Evolutionary conservation across 1,284 basidiomycete genomes (phyloP), one percentile per base, ranked within the genome.

Genomic region (Blastosporella zonata): DNA sequence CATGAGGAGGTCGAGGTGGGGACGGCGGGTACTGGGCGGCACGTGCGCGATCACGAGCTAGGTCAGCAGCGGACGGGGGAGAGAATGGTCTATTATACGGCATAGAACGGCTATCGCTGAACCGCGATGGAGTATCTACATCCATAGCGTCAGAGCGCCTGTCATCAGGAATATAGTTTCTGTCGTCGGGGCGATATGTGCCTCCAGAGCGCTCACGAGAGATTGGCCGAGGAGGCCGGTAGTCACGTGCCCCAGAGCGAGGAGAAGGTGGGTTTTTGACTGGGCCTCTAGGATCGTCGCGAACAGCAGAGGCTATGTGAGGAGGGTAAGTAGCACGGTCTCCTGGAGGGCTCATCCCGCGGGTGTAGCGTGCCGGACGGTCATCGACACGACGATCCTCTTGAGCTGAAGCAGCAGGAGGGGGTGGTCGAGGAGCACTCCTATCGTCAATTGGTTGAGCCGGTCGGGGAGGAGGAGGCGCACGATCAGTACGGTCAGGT

Each of bases 171-270:
- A 46, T 38, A 49, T 61, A 63, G 25, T 45, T 52, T 51, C 66
- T 63, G 31, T 68, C 68, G 28, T 71, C 68, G 34, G 69, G 61
- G 36, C 71, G 61, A 46, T 68, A 71, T 1, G 56, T 35, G 23
- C 50, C 21, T 21, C 44, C 62, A 36, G 59, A 54, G 54, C 62
- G 69, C 58, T 65, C 71, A 47, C 62, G 58, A 21, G 72, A 68
- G 31, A 66, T 51, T 52, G 66, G 60, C 18, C 66, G 62, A 10
- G 52, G 58, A 40, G 59, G 49, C 42, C 56, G 54, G 51, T 63
- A 67, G 40, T 65, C 67, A 55, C 59, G 55, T 37, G 55, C 34
- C 34, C 43, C 47, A 28, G 53, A 34, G 29, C 58, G 62, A 43
- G 60, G 64, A 52, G 61, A 46, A 42, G 59, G 54, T 18, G 54